Evolutionary conservation across 1,284 basidiomycete species (phyloP).

Genomic region (Austroboletus sp.): DNA sequence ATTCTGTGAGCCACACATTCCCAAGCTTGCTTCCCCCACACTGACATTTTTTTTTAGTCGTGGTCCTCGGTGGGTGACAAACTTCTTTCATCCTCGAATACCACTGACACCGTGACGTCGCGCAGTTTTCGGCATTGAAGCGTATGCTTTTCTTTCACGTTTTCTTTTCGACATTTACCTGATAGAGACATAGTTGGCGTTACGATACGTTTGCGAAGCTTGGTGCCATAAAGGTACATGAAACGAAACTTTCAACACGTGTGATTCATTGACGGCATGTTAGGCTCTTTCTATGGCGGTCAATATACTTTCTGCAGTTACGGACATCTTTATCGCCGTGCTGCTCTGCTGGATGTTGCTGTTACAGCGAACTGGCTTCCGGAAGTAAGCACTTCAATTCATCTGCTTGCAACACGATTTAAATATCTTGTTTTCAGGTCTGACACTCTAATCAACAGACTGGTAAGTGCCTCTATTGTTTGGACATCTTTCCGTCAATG

Average conservation of each 20-base stretch:
- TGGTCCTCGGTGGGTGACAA: slow-evolving; percentile 21
- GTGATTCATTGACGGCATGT: neutral
- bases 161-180: neutral
- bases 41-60: slow-evolving; percentile 12
- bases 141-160: slow-evolving; percentile 30
- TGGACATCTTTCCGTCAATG: neutral
- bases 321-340: slow-evolving; percentile 52
- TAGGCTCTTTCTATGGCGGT: slow-evolving; percentile 46
- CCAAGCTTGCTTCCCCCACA: neutral
- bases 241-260: neutral
- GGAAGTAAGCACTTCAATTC: slow-evolving; percentile 30
- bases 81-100: neutral
- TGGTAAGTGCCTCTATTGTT: slow-evolving; percentile 30
- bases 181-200: slow-evolving; percentile 18
- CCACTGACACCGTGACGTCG: neutral
- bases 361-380: slow-evolving; percentile 50
- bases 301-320: slow-evolving; percentile 53
- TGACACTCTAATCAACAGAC: slow-evolving; percentile 41
- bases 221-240: slow-evolving; percentile 23
- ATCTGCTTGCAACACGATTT: neutral
- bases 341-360: slow-evolving; percentile 49
- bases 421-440: slow-evolving; percentile 30
- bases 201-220: slow-evolving; percentile 41
- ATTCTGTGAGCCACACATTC: slow-evolving; percentile 40
- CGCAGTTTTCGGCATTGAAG: slow-evolving; percentile 37